Percentiles rank a stretch among this genome's conserved stretches.
Evolutionary conservation across 352 stramenopile genomes (phyloP).

Genomic region (Halophytophthora polymorphica): DNA sequence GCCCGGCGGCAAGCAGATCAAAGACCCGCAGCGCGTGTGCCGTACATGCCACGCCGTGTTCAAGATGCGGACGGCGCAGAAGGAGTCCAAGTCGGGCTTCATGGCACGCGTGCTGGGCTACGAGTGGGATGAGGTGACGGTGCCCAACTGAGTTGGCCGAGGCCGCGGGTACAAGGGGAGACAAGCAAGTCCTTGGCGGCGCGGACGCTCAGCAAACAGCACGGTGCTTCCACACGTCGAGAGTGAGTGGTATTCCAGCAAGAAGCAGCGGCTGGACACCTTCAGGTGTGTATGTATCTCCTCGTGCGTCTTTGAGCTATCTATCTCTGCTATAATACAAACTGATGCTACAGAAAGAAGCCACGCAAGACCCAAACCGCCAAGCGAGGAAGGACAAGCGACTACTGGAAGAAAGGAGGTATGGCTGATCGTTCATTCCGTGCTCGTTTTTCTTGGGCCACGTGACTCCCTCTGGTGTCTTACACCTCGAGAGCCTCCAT

Average conservation of each 20-base stretch:
- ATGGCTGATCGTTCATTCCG: too few relatives aligned
- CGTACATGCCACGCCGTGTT: slow-evolving; percentile 83
- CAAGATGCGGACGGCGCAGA: slow-evolving; percentile 78
- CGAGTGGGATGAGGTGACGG: slow-evolving; percentile 82
- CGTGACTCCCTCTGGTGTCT: too few relatives aligned
- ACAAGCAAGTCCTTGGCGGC: slow-evolving; percentile 3
- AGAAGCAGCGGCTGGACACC: slow-evolving; percentile 1
- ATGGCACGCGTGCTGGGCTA: slow-evolving; percentile 80
- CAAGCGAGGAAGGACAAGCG: too few relatives aligned
- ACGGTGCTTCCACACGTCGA: slow-evolving; percentile 10
- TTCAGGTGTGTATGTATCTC: slow-evolving; percentile 24
- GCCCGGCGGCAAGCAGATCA: slow-evolving; percentile 60
- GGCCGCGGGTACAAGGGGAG: slow-evolving; percentile 27
- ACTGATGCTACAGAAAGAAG: slow-evolving; percentile 32
- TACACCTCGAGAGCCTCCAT: slow-evolving; percentile 21
- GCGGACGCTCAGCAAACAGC: too few relatives aligned
- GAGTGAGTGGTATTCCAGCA: slow-evolving; percentile 5
- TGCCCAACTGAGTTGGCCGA: slow-evolving; percentile 27
- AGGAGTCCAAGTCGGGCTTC: slow-evolving; percentile 83
- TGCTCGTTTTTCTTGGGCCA: too few relatives aligned
- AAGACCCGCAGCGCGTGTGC: slow-evolving; percentile 80
- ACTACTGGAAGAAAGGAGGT: too few relatives aligned
- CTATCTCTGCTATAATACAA: slow-evolving; percentile 38
- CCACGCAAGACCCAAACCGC: slow-evolving; percentile 4
- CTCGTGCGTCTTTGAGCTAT: slow-evolving; percentile 14